These are phyloP conservation scores for Paramecium caudatum DNA, from an alignment of 73 alveolate genomes.

Conservation along the genomic window DNA sequence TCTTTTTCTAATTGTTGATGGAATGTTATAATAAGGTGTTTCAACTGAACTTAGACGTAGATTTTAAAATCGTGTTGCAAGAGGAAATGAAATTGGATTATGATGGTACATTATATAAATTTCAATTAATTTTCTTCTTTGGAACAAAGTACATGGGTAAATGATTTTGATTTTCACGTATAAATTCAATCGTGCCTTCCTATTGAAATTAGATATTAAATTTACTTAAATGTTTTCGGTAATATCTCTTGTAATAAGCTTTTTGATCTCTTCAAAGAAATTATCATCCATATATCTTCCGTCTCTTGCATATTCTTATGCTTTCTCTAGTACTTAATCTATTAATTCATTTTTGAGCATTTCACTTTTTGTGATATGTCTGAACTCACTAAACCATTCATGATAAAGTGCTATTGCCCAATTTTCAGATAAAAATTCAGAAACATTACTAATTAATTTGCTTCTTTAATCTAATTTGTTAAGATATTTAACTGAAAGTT, in stretches of 20 bases:
- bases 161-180: slow-evolving; percentile 90
- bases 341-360: slow-evolving; percentile 82
- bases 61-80: neutral
- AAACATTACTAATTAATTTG: slow-evolving; percentile 95
- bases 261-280: slow-evolving; percentile 81
- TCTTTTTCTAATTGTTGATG: slow-evolving; percentile 15
- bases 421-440: slow-evolving; percentile 96
- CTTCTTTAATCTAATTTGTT: slow-evolving; percentile 93
- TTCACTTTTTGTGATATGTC: slow-evolving; percentile 91
- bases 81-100: neutral
- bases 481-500: slow-evolving; percentile 96
- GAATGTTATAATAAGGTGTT: neutral
- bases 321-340: slow-evolving; percentile 85
- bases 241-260: slow-evolving; percentile 84
- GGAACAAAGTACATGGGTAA: slow-evolving; percentile 95
- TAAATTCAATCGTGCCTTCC: slow-evolving; percentile 92
- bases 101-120: neutral
- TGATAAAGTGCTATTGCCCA: slow-evolving; percentile 99
- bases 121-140: slow-evolving; percentile 25
- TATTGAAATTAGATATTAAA: slow-evolving; percentile 75
- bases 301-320: slow-evolving; percentile 83
- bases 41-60: neutral
- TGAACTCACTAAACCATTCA: slow-evolving; percentile 99
- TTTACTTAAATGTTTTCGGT: slow-evolving; percentile 63
- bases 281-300: slow-evolving; percentile 88